Conservation (phyloP, 106 monocot species). For the Dioscorea zingiberensis region DNA sequence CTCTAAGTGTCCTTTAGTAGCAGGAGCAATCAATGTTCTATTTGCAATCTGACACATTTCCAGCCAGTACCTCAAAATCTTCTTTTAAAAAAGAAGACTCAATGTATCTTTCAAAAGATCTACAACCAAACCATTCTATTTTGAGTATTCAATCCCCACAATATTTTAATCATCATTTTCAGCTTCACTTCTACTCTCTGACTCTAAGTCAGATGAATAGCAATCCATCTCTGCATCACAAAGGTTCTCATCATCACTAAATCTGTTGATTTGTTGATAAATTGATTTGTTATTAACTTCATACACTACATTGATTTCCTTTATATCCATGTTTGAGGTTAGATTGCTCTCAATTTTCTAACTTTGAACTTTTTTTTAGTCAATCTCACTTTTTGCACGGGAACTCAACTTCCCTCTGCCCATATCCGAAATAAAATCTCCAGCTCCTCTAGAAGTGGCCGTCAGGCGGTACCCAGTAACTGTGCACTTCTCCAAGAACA, state of each 20-base stretch:
- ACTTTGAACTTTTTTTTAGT: conserved; percentile 13
- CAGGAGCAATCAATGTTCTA: conserved; percentile 14
- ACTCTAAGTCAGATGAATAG: conserved; percentile 55
- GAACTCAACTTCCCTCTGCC: conserved; percentile 88
- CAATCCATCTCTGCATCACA: conserved; percentile 16
- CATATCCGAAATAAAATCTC: too few relatives aligned
- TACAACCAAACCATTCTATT: conserved; percentile 25
- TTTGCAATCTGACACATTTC: conserved; percentile 10
- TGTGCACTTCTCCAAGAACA: conserved; percentile 83
- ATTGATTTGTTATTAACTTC: too few relatives aligned
- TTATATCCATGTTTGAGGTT: conserved; percentile 19
- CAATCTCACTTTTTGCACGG: conserved; percentile 55
- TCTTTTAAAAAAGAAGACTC: conserved; percentile 64
- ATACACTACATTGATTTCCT: conserved; percentile 55
- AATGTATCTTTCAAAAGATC: conserved; percentile 45
- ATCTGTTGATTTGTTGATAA: too few relatives aligned
- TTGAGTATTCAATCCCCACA: conserved; percentile 8
- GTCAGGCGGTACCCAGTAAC: conserved; percentile 81
- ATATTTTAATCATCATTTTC: conserved; percentile 54
- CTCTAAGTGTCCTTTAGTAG: conserved; percentile 8
- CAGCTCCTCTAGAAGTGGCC: conserved; percentile 72
- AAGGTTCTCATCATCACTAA: conserved; percentile 49
- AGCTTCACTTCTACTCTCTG: conserved; percentile 37
- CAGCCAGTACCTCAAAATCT: conserved; percentile 60
- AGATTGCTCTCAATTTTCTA: conserved; percentile 7